phyloP scores from a whole-genome alignment of 441 rosid genomes.

The Iberis amara region DNA sequence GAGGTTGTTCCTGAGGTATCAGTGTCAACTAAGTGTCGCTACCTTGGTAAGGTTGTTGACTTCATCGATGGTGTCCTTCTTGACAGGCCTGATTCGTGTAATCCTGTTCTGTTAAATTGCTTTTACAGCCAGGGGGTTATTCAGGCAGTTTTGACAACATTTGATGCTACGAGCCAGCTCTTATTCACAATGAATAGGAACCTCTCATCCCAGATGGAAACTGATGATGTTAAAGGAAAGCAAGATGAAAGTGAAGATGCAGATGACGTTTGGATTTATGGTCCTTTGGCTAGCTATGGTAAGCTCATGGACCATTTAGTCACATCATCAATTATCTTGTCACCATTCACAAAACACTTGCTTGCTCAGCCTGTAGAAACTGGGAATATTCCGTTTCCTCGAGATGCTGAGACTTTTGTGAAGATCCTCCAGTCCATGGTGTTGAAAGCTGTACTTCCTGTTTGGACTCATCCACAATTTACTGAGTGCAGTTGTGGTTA shows the following conservation, averaged over 20 bases:
- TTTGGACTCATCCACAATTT: constrained; percentile 87
- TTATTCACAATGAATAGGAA: constrained; percentile 65
- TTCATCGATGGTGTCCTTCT: constrained; percentile 82
- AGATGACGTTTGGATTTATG: constrained; percentile 83
- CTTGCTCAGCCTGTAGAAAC: constrained; percentile 70
- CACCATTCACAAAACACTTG: constrained; percentile 84
- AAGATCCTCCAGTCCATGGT: constrained; percentile 94
- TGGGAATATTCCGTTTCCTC: constrained; percentile 66
- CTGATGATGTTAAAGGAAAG: constrained; percentile 67
- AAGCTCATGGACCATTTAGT: constrained; percentile 95
- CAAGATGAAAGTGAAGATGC: constrained; percentile 63
- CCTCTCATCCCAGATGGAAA: constrained; percentile 89
- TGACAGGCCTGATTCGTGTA: constrained; percentile 92
- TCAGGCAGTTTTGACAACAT: constrained; percentile 82
- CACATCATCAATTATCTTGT: constrained; percentile 82
- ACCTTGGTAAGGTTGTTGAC: constrained; percentile 90
- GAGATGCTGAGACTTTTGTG: constrained; percentile 87
- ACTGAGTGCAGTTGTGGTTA: constrained; percentile 77
- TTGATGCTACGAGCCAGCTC: constrained; percentile 92
- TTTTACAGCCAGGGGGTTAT: constrained; percentile 78
- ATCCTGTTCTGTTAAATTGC: constrained; percentile 78
- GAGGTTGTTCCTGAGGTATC: constrained; percentile 54
- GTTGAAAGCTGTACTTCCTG: constrained; percentile 88
- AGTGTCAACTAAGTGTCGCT: constrained; percentile 81
- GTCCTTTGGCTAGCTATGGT: constrained; percentile 88